These are phyloP conservation scores for Blepharisma japonicum DNA, from an alignment of 73 alveolate species.

Conservation along the genomic window DNA sequence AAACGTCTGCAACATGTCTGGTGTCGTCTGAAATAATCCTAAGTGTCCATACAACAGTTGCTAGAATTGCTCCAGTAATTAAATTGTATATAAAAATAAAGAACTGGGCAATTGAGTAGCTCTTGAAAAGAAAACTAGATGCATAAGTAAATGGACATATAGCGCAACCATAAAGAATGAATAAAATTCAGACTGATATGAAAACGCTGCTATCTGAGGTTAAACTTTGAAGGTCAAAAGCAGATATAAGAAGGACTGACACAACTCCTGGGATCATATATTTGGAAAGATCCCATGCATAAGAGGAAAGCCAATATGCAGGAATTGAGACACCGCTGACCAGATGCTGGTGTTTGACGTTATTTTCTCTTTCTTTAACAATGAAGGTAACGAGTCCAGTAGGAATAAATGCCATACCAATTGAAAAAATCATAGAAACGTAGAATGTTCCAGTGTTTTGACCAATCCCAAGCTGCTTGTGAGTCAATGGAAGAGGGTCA, in stretches of 20 bases:
- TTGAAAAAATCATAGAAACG: slow-evolving; percentile 70
- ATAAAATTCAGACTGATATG: slow-evolving; percentile 61
- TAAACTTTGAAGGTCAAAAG: slow-evolving; percentile 30
- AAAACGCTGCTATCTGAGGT: slow-evolving; percentile 35
- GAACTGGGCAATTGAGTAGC: slow-evolving; percentile 67
- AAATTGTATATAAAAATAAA: slow-evolving; percentile 66
- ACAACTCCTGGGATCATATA: slow-evolving; percentile 65
- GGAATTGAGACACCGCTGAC: slow-evolving; percentile 83
- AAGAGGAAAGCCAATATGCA: slow-evolving; percentile 88
- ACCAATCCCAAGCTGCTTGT: not conserved
- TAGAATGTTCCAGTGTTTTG: slow-evolving; percentile 38
- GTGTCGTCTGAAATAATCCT: slow-evolving; percentile 57
- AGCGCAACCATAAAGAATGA: slow-evolving; percentile 81
- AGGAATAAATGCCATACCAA: slow-evolving; percentile 93
- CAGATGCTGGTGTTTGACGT: slow-evolving; percentile 86
- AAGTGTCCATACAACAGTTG: slow-evolving; percentile 50
- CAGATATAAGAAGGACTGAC: slow-evolving; percentile 32
- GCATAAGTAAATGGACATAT: slow-evolving; percentile 85
- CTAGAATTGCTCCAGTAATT: slow-evolving; percentile 56
- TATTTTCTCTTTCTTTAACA: slow-evolving; percentile 92
- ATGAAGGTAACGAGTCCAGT: slow-evolving; percentile 81
- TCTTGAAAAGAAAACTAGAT: slow-evolving; percentile 65
- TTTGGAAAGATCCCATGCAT: slow-evolving; percentile 66
- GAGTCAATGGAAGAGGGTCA: slow-evolving; percentile 33
- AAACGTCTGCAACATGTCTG: slow-evolving; percentile 55